Evolutionary conservation across 768 basidiomycete genomes (phyloP).

Genomic region (Lactifluus volemus): DNA sequence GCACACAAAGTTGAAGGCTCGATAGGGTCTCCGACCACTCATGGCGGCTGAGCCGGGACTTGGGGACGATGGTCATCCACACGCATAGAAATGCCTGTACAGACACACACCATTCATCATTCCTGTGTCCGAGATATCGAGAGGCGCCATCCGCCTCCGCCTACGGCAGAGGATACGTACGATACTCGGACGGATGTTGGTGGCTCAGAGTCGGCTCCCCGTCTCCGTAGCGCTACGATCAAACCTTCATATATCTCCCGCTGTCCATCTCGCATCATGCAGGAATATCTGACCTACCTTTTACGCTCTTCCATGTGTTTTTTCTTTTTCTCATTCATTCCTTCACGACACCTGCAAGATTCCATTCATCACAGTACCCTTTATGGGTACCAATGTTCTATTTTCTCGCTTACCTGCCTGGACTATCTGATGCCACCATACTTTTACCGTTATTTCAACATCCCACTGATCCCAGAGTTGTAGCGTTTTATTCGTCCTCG

Average conservation of each 20-base stretch:
- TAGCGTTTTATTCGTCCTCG: conserved; percentile 7
- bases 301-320: not conserved
- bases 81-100: conserved; percentile 33
- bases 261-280: not conserved
- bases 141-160: conserved; percentile 32
- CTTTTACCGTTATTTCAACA: not conserved
- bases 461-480: conserved; percentile 17
- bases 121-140: conserved; percentile 24
- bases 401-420: not conserved
- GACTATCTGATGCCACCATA: not conserved
- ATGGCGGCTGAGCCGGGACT: conserved; percentile 36
- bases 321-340: not conserved
- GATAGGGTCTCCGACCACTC: conserved; percentile 23
- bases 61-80: conserved; percentile 41
- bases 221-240: not conserved
- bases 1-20: conserved; percentile 27
- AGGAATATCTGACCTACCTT: not conserved
- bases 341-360: not conserved
- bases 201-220: conserved; percentile 15
- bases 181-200: conserved; percentile 17
- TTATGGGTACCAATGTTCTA: conserved; percentile 11
- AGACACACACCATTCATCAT: conserved; percentile 30
- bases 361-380: not conserved
- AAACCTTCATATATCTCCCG: too few relatives aligned
- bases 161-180: conserved; percentile 17